A percentile compares a stretch with the other conserved stretches of the same genome.
Conservation (phyloP, 2,329 filamentous ascomycete species). For the Ilyonectria sp. region DNA sequence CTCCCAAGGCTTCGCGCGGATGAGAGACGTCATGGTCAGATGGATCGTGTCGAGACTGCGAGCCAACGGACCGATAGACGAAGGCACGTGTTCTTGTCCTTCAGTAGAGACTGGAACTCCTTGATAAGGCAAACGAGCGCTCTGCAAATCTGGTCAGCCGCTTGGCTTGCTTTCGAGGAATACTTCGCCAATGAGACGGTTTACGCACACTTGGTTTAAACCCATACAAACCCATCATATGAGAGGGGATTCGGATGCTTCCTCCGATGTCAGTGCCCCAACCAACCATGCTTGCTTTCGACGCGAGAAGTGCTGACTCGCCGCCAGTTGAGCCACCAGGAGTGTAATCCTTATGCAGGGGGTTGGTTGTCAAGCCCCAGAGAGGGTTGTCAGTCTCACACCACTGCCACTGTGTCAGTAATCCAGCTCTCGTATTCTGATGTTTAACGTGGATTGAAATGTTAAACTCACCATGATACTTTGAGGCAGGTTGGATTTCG, state of each 20-base stretch:
- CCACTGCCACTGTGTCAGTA: slow-evolving; percentile 27
- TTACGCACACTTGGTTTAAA: slow-evolving; percentile 49
- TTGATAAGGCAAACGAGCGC: slow-evolving; percentile 69
- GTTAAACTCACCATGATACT: slow-evolving; percentile 41
- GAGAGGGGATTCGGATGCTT: slow-evolving; percentile 46
- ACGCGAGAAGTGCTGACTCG: slow-evolving; percentile 40
- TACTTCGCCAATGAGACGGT: too few relatives aligned
- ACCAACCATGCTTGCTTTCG: slow-evolving; percentile 39
- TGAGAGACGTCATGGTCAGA: slow-evolving; percentile 63
- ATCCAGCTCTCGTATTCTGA: too few relatives aligned
- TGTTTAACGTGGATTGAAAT: not conserved
- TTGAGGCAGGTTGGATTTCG: slow-evolving; percentile 61
- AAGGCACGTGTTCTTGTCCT: slow-evolving; percentile 76
- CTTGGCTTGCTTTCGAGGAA: too few relatives aligned
- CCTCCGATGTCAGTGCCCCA: slow-evolving; percentile 49
- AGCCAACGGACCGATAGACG: slow-evolving; percentile 73
- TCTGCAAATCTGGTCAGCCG: slow-evolving; percentile 54
- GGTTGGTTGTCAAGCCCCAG: slow-evolving; percentile 47
- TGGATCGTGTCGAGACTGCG: slow-evolving; percentile 61
- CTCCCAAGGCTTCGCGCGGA: slow-evolving; percentile 65
- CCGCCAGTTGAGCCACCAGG: slow-evolving; percentile 49
- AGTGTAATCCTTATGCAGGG: slow-evolving; percentile 38
- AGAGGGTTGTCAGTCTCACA: slow-evolving; percentile 50
- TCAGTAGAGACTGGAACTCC: slow-evolving; percentile 74
- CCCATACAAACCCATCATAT: slow-evolving; percentile 44